Base-by-base conservation (phyloP, 164 flowering plant genomes). In the grape (Vitis vinifera) region DNA sequence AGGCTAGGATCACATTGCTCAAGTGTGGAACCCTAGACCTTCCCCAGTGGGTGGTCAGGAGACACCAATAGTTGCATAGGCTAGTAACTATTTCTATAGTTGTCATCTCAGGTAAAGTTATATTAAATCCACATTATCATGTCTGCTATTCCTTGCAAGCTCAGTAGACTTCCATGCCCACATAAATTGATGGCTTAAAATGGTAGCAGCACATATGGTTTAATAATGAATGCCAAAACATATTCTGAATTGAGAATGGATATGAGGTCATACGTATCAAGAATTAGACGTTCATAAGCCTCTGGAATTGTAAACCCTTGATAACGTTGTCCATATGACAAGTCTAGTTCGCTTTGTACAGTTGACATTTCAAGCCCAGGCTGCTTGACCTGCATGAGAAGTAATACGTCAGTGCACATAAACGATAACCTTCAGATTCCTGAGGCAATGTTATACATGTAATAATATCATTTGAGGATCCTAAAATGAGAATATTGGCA, bases 301-400 rank as follows among this genome's bases (percentile, higher is more conserved):
- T 93, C 98, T 19, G 98, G 99, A 73, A 95, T 95, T 47, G 80
- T 70, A 68, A 82, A 81, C 1, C 79, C 90, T 78, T 92, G 96
- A 77, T 95, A 95, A 1, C 99, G 93, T 71, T 90, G 96, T 70
- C 77, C 57, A 53, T 92, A 95, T 51, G 99, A 95, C 83, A 95
- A 83, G 79, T 95, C 97, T 16, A 92, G 80, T 81, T 95, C 99
- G 78, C 98, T 95, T 68, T 92, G 99, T 37, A 83, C 91, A 30
- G 99, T 90, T 60, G 87, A 79, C 98, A 94, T 94, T 59, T 91
- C 96, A 61, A 93, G 80, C 50, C 99, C 99, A 63, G 99, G 99
- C 71, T 89, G 84, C 82, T 95, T 95, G 68, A 95, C 98, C 99
- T 95, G 91, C 77, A 81, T 14, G 16, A 68, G 48, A 16, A 57